phyloP scores from a whole-genome alignment of 1,139 yeast species.

The Taphrina deformans region DNA sequence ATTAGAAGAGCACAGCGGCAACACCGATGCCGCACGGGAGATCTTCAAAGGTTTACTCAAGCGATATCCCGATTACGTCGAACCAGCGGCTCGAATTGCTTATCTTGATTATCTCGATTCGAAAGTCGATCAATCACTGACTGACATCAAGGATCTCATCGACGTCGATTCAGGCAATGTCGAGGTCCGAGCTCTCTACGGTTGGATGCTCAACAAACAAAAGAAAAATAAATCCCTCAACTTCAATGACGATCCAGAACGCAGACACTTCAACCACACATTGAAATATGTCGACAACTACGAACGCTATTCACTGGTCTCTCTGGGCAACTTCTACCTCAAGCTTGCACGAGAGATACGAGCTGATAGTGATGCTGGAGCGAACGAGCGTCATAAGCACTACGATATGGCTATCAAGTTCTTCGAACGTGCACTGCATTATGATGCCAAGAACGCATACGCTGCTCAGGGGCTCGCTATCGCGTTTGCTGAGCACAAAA shows the following conservation, averaged over 20 bases:
- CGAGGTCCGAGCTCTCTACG: conserved; percentile 86
- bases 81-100: conserved; percentile 43
- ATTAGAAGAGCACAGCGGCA: conserved; percentile 48
- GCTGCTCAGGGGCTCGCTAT: conserved; percentile 99
- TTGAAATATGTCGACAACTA: conserved; percentile 74
- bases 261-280: conserved; percentile 80
- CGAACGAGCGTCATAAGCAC: conserved; percentile 70
- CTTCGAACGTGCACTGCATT: conserved; percentile 79
- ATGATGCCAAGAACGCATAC: conserved; percentile 83
- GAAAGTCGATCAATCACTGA: conserved; percentile 52
- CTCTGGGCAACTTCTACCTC: conserved; percentile 85
- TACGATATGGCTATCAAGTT: conserved; percentile 86
- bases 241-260: conserved; percentile 52
- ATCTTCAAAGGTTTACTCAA: conserved; percentile 59
- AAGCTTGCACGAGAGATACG: conserved; percentile 77
- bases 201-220: conserved; percentile 76
- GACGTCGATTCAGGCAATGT: conserved; percentile 60
- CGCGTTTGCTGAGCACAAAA: conserved; percentile 83
- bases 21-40: conserved; percentile 52
- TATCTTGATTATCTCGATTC: conserved; percentile 34
- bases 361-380: conserved; percentile 53
- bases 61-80: conserved; percentile 67
- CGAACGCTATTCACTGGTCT: conserved; percentile 83
- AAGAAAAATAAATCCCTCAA: conserved; percentile 55
- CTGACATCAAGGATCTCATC: conserved; percentile 59